Base-by-base conservation (phyloP, 2,329 filamentous ascomycete genomes). In the Chrysosporium keratinophilum region DNA sequence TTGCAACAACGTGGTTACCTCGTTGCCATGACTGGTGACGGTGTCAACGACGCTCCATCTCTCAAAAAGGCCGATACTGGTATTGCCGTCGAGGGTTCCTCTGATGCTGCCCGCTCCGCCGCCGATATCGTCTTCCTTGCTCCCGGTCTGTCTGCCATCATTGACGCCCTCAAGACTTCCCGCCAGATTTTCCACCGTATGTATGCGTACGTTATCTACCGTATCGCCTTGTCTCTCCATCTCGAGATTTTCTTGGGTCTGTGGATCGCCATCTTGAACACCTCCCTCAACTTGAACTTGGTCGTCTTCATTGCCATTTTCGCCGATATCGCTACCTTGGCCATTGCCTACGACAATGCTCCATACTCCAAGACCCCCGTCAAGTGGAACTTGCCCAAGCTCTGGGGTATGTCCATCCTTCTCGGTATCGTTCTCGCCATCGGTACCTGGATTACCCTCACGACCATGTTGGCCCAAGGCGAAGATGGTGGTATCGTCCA, bases 151-250 rank as follows among this genome's bases (percentile, higher is more conserved):
- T 89, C 88, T 71, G 87, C 88, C 59, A 94, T 95, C 70, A 94
- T 95, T 64, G 88, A 94, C 69, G 88, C 88, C 57, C 80, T 95
- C 63, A 95, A 95, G 77, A 94, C 87, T 61, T 91, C 88, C 33
- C 87, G 89, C 65, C 88, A 94, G 71, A 95, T 95, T 71, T 95
- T 95, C 78, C 88, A 95, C 76, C 87, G 89, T 65, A 95, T 95
- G 88, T 93, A 95, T 75, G 86, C 88, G 56, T 95, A 95, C 76
- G 87, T 95, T 61, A 86, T 95, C 65, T 95, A 95, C 77, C 87
- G 89, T 80, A 95, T 95, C 66, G 88, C 89, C 47, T 76, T 95
- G 65, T 95, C 88, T 14, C 82, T 95, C 60, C 89, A 95, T 70
- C 79, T 95, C 67, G 88, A 93, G 74, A 87, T 94, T 69, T 95